Percentiles rank a stretch among this genome's conserved stretches.
Conservation (phyloP, 2,329 filamentous ascomycete genomes). For the Stylonectria norvegica region DNA sequence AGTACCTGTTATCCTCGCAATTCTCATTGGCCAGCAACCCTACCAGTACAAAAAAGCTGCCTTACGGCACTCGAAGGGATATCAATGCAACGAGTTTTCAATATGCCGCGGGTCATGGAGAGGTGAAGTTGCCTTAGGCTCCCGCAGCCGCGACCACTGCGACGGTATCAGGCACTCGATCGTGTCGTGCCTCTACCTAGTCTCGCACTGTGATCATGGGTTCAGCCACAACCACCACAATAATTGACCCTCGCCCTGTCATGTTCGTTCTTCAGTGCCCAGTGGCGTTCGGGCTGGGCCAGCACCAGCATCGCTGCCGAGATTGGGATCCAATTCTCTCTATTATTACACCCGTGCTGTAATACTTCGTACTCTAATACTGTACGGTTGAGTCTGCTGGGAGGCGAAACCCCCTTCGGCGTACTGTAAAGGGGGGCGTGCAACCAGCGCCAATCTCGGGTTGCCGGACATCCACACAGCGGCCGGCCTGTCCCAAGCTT, state of each 20-base stretch:
- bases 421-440: conserved; percentile 17
- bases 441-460: conserved; percentile 22
- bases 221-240: conserved; percentile 15
- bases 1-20: too few species aligned
- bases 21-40: neutral
- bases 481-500: conserved; percentile 23
- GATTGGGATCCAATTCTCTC: too few species aligned
- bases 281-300: neutral
- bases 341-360: too few species aligned
- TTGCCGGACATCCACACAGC: conserved; percentile 10
- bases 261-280: neutral
- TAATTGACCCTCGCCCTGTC: too few species aligned
- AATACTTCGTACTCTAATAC: too few species aligned
- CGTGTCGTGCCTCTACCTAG: too few species aligned
- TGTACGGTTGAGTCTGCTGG: conserved; percentile 1
- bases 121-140: conserved; percentile 16
- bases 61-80: too few species aligned
- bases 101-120: too few species aligned
- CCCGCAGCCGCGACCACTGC: conserved; percentile 6
- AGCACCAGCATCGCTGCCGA: conserved; percentile 13
- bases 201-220: too few species aligned
- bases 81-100: too few species aligned
- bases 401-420: conserved; percentile 18
- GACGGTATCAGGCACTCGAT: conserved; percentile 8
- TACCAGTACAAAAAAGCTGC: too few species aligned